Base-by-base conservation (phyloP, 495 filamentous ascomycete genomes). In the Penicillium nucicola region DNA sequence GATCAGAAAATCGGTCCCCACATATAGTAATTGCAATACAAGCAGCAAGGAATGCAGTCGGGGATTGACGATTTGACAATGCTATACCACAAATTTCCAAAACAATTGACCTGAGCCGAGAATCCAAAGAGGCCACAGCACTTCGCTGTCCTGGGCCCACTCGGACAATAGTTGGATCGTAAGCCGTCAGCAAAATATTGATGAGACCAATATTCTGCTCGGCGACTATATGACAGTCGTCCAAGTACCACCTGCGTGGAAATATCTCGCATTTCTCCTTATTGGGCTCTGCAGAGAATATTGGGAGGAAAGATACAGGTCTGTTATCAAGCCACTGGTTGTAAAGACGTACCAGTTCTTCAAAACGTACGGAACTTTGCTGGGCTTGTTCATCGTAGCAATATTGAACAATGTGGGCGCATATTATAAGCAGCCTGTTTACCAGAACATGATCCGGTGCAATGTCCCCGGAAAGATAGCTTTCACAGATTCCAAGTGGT, bases 141-240 rank as follows among this genome's bases (percentile, higher is more conserved):
- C 19, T 20, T 17, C 37, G 37, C 14, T 56, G 45, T 12, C 50
- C 51, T 1, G 53, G 40, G 0, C 72, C 72, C 20, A 76, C 33
- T 13, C 60, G 52, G 2, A 66, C 65, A 5, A 67, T 43, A 10
- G 41, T 53, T 10, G 70, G 72, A 43, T 74, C 58, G 41, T 74
- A 67, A 6, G 65, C 63, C 0, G 58, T 52, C 10, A 76, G 56
- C 12, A 76, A 56, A 19, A 76, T 69, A 18, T 57, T 47, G 9
- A 65, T 56, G 19, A 76, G 56, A 23, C 69, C 62, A 36, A 64
- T 52, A 49, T 67, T 66, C 35, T 72, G 67, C 22, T 60, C 53
- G 1, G 56, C 72, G 3, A 63, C 53, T 25, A 67, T 60, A 34
- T 70, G 62, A 18, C 52, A 61, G 37, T 72, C 64, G 33, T 49